Conservation (phyloP, 495 filamentous ascomycete species). For the Penicilliopsis zonata region DNA sequence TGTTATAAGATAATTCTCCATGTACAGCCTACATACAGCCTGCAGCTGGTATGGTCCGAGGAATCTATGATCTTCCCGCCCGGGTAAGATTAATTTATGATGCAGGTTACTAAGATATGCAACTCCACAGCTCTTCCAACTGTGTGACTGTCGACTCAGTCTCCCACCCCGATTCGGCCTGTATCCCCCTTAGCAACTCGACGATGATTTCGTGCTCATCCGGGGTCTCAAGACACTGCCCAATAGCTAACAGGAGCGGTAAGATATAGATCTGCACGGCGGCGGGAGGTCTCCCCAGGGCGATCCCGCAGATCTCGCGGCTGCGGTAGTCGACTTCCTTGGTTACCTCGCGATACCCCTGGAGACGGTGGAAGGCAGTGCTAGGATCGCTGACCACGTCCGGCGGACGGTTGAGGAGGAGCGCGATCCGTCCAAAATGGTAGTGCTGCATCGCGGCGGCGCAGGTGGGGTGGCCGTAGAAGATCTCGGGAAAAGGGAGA, state of each 20-base stretch:
- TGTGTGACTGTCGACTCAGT: constrained; percentile 21
- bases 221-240: constrained; percentile 23
- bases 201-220: constrained; percentile 25
- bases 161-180: constrained; percentile 28
- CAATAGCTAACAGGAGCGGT: constrained; percentile 25
- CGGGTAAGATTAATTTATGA: too few relatives aligned
- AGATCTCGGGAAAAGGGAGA: constrained; percentile 28
- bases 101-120: too few relatives aligned
- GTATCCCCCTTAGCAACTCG: constrained; percentile 22
- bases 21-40: too few relatives aligned
- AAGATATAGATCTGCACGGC: constrained; percentile 26
- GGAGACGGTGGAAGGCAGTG: constrained; percentile 28
- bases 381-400: constrained; percentile 22
- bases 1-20: too few relatives aligned
- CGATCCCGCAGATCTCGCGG: constrained; percentile 27
- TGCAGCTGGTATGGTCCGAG: too few relatives aligned
- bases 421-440: constrained; percentile 27
- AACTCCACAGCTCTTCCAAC: constrained; percentile 21
- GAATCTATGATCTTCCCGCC: too few relatives aligned
- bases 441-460: constrained; percentile 30
- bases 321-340: constrained; percentile 31
- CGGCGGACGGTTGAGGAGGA: constrained; percentile 24
- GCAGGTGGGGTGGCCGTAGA: constrained; percentile 20
- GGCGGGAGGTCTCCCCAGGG: constrained; percentile 22
- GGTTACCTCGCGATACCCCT: constrained; percentile 28